These are phyloP conservation scores for Nemania diffusa DNA, from an alignment of 2,329 filamentous ascomycete genomes.

Conservation along the genomic window DNA sequence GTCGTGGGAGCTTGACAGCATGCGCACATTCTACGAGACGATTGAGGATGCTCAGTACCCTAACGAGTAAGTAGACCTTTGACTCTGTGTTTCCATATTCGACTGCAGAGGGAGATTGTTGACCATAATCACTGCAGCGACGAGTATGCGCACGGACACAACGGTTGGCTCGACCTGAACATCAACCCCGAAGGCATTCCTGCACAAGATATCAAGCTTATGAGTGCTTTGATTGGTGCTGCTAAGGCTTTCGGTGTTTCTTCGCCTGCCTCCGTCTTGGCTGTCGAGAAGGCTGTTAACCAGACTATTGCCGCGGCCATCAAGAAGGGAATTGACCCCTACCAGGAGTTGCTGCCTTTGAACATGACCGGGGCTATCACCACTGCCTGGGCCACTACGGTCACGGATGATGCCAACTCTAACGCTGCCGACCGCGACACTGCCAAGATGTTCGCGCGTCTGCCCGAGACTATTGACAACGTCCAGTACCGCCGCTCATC, in stretches of 20 bases:
- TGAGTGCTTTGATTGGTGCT: slow-evolving; percentile 38
- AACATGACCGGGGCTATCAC: slow-evolving; percentile 37
- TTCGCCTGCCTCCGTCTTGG: not conserved
- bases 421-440: slow-evolving; percentile 57
- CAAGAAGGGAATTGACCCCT: slow-evolving; percentile 21
- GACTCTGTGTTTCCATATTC: too few species aligned
- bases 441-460: slow-evolving; percentile 52
- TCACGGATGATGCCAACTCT: slow-evolving; percentile 60
- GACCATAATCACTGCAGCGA: too few species aligned
- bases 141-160: slow-evolving; percentile 44
- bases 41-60: slow-evolving; percentile 44
- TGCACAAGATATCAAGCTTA: slow-evolving; percentile 40
- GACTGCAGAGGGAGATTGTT: too few species aligned
- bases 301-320: slow-evolving; percentile 26
- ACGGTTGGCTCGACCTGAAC: slow-evolving; percentile 42
- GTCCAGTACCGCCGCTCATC: slow-evolving; percentile 64
- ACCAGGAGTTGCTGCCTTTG: slow-evolving; percentile 32
- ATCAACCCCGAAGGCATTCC: slow-evolving; percentile 32
- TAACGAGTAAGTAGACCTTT: too few species aligned
- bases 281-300: slow-evolving; percentile 11
- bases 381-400: slow-evolving; percentile 41
- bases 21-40: slow-evolving; percentile 43
- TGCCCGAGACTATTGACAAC: slow-evolving; percentile 66
- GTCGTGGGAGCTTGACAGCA: slow-evolving; percentile 46
- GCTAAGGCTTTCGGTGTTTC: slow-evolving; percentile 35